phyloP scores from a whole-genome alignment of 2,329 filamentous ascomycete species.

The Aureobasidium subglaciale region DNA sequence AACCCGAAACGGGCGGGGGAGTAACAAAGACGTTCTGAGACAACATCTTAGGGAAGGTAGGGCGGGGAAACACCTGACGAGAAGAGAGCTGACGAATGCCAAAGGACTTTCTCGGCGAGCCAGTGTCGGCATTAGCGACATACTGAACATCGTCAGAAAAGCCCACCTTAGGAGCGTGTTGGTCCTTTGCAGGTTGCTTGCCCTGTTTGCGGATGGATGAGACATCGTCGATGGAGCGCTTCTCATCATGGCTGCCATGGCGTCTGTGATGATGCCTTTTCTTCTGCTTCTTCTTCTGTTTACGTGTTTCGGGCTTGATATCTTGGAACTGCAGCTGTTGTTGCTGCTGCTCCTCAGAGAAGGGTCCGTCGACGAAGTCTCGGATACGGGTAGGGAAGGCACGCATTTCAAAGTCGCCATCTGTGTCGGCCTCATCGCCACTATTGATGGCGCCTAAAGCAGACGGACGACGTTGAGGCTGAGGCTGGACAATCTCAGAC shows the following conservation, averaged over 20 bases:
- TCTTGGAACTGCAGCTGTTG: constrained; percentile 1
- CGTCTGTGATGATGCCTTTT: constrained; percentile 38
- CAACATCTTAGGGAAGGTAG: constrained; percentile 57
- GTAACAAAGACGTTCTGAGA: constrained; percentile 62
- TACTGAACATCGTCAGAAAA: constrained; percentile 33
- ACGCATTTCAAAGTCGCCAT: constrained; percentile 35
- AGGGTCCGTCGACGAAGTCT: constrained; percentile 40
- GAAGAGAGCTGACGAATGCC: constrained; percentile 47
- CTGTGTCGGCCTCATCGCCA: constrained; percentile 49
- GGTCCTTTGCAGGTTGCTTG: constrained; percentile 18
- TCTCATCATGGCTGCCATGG: constrained; percentile 22
- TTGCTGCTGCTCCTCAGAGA: constrained; percentile 27
- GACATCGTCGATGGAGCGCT: constrained; percentile 20
- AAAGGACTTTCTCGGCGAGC: constrained; percentile 34
- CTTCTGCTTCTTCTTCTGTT: constrained; percentile 36
- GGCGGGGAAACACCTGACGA: constrained; percentile 40
- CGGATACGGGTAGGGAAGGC: constrained; percentile 32
- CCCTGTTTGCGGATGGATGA: constrained; percentile 15
- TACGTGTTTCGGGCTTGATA: constrained; percentile 32
- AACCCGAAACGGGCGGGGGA: constrained; percentile 27
- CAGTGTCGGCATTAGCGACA: constrained; percentile 16
- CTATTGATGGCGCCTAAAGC: constrained; percentile 37
- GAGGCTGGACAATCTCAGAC: not conserved
- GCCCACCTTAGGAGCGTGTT: constrained; percentile 27
- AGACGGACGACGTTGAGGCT: constrained; percentile 30